These are phyloP conservation scores for Phanerochaete sordida DNA, from an alignment of 768 basidiomycete species.

Conservation along the genomic window DNA sequence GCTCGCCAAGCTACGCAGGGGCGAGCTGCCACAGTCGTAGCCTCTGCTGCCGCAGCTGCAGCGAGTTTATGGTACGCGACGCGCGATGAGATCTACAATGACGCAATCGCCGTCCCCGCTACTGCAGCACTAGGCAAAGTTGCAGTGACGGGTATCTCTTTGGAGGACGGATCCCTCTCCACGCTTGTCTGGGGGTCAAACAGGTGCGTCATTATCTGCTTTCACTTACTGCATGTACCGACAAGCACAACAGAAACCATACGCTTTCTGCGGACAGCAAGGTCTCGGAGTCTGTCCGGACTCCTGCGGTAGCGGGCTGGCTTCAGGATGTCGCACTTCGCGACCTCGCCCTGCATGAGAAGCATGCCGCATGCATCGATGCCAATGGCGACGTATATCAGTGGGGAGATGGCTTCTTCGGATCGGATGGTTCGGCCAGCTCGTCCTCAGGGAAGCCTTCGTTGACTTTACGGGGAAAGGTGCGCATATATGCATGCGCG, in stretches of 20 bases:
- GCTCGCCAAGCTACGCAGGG: neutral
- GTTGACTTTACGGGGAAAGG: constrained; percentile 64
- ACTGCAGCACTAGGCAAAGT: neutral
- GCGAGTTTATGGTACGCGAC: constrained; percentile 2
- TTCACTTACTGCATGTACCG: neutral
- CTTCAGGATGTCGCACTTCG: constrained; percentile 68
- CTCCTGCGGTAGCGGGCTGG: constrained; percentile 51
- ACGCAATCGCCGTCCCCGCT: constrained; percentile 20
- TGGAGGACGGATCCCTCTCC: constrained; percentile 32
- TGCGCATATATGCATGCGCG: constrained; percentile 20
- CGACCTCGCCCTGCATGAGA: constrained; percentile 64
- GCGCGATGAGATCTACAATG: constrained; percentile 29
- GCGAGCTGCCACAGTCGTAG: neutral
- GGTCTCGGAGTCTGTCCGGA: constrained; percentile 39
- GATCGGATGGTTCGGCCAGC: constrained; percentile 14
- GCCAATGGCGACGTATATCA: constrained; percentile 79
- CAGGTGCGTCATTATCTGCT: constrained; percentile 36
- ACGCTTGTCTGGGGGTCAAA: constrained; percentile 77
- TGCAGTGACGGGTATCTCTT: neutral
- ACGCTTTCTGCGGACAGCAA: constrained; percentile 40
- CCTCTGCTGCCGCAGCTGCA: neutral
- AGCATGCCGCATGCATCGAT: constrained; percentile 74
- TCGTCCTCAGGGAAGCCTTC: constrained; percentile 36
- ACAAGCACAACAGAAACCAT: constrained; percentile 37
- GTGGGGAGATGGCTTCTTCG: constrained; percentile 71